These are phyloP conservation scores for Pezicula carpinea DNA, from an alignment of 2,329 filamentous ascomycete genomes.

Conservation along the genomic window DNA sequence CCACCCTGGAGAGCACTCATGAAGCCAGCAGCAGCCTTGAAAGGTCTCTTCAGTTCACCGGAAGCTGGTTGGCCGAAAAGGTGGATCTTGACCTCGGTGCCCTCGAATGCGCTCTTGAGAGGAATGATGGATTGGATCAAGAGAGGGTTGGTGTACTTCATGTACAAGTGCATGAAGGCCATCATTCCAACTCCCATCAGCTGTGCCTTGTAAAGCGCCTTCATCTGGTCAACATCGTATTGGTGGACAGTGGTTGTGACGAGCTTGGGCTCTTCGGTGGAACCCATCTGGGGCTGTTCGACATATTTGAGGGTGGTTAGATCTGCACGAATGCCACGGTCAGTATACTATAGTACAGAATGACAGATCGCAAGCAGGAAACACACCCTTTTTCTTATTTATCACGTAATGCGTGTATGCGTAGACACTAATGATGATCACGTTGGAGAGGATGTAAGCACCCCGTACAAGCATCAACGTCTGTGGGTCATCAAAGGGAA, in stretches of 20 bases:
- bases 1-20: constrained; percentile 73
- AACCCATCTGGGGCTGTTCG: constrained; percentile 90
- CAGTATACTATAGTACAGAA: neutral
- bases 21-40: constrained; percentile 81
- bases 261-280: constrained; percentile 88
- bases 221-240: constrained; percentile 86
- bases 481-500: constrained; percentile 87
- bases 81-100: constrained; percentile 95
- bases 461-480: constrained; percentile 60
- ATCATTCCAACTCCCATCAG: constrained; percentile 98
- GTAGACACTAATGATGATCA: constrained; percentile 82
- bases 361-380: neutral
- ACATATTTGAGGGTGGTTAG: constrained; percentile 98
- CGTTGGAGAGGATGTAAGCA: constrained; percentile 62
- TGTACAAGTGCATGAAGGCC: constrained; percentile 97
- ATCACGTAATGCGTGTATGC: constrained; percentile 80
- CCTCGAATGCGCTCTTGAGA: constrained; percentile 90
- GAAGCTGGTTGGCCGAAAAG: constrained; percentile 79
- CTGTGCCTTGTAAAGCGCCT: constrained; percentile 80
- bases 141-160: constrained; percentile 99
- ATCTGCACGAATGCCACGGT: constrained; percentile 49
- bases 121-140: constrained; percentile 98
- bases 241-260: constrained; percentile 95
- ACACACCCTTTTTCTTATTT: constrained; percentile 93
- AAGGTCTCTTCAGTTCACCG: constrained; percentile 91